Percentiles rank a stretch among this genome's conserved stretches.
Conservation (phyloP, 768 basidiomycete genomes). For the Auriscalpium orientale region DNA sequence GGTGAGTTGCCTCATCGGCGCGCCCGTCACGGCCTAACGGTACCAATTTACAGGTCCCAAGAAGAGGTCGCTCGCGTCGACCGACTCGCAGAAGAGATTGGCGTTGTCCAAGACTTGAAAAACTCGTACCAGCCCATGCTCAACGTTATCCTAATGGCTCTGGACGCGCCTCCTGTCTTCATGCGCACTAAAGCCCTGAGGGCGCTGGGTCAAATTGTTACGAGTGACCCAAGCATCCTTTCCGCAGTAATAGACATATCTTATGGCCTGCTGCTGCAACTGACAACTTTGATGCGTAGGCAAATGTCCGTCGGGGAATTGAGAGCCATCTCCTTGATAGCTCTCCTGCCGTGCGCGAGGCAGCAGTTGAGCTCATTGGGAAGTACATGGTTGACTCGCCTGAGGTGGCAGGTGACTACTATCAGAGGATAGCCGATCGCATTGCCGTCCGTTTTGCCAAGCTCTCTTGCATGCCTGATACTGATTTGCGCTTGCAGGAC, state of each 20-base stretch:
- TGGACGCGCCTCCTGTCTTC: constrained; percentile 83
- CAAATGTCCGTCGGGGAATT: constrained; percentile 77
- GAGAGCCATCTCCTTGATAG: constrained; percentile 86
- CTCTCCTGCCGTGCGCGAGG: constrained; percentile 93
- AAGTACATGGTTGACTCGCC: constrained; percentile 91
- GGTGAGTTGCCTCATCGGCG: constrained; percentile 35
- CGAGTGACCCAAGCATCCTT: constrained; percentile 79
- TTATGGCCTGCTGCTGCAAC: neutral
- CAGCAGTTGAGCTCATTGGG: constrained; percentile 95
- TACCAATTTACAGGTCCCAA: constrained; percentile 41
- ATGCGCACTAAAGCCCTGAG: constrained; percentile 92
- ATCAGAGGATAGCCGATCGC: constrained; percentile 79
- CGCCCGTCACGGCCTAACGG: no score
- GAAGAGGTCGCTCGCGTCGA: constrained; percentile 68
- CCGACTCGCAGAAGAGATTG: constrained; percentile 65
- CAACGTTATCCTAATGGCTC: constrained; percentile 64
- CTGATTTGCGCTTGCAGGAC: constrained; percentile 46
- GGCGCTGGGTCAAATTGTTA: constrained; percentile 84
- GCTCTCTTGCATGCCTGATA: neutral
- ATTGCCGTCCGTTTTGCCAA: constrained; percentile 59
- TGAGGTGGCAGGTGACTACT: constrained; percentile 85
- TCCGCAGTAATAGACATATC: constrained; percentile 44
- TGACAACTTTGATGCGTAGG: constrained; percentile 29
- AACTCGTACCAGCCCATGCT: constrained; percentile 82
- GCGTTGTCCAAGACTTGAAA: constrained; percentile 65